Evolutionary conservation across 1,139 yeast genomes (phyloP), one percentile per base, ranked within the genome.

Genomic region (Lodderomyces elongisporus): DNA sequence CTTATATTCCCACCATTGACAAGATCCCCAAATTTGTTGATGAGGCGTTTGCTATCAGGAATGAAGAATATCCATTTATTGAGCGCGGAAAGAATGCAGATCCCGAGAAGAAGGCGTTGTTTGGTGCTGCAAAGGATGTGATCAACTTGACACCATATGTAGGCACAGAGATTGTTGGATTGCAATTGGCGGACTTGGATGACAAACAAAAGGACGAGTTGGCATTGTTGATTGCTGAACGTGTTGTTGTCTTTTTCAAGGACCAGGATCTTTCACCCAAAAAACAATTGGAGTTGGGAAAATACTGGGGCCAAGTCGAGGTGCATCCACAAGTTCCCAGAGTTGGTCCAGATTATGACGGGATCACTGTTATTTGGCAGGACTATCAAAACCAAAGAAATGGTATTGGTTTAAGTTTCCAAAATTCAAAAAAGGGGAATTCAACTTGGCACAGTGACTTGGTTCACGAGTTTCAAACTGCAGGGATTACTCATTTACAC

Each of bases 131-230:
- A 14, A 62, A 53, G 36, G 70, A 70, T 45, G 76, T 73, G 14
- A 60, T 45, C 27, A 42, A 73, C 38, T 56, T 71, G 42, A 69
- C 77, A 30, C 67, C 65, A 38, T 64, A 68, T 39, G 54, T 72
- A 39, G 80, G 80, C 38, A 72, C 78, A n/a, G 79, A 74, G 47
- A 61, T 76, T 46, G 67, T 70, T 32, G 79, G 78, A 2, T 51
- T 74, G 35, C 79, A 75, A 49, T 54, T 74, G 36, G 51, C 55
- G 13, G 74, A 72, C 22, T 60, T 75, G 41, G 60, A 49, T 35
- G 72, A 72, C 43, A 49, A 73, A 45, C 80, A 74, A 43, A 65
- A 61, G 42, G 79, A 73, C 45, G 81, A 65, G 42, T 60, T 65
- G 51, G 71, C 70, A 5, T 51, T 65, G 27, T 59, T 64, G 44